phyloP scores from a whole-genome alignment of 164 flowering plant species.

The Kalanchoe fedtschenkoi region DNA sequence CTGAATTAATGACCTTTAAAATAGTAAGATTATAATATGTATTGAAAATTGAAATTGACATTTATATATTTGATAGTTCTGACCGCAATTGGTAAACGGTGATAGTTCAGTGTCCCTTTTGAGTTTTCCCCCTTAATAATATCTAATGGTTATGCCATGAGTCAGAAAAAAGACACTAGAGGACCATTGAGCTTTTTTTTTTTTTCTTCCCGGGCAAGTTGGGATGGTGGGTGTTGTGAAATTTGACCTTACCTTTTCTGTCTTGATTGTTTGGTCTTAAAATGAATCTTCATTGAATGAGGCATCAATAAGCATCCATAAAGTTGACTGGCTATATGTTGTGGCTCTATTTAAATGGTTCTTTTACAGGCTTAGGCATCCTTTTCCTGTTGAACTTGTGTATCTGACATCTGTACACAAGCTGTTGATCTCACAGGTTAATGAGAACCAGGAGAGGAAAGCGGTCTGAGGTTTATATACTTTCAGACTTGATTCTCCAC shows the following conservation, averaged over 20 bases:
- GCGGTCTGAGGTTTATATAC: conserved; percentile 56
- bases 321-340: not conserved
- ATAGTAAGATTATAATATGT: not conserved
- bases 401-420: not conserved
- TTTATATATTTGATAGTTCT: not conserved
- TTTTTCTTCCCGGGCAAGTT: conserved; percentile 24
- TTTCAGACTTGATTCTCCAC: not conserved
- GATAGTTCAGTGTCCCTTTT: too few relatives aligned
- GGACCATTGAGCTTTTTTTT: conserved; percentile 21
- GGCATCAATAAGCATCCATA: conserved; percentile 13
- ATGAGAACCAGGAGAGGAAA: conserved; percentile 50
- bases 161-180: not conserved
- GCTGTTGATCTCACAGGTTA: not conserved
- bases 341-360: not conserved
- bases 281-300: conserved; percentile 13
- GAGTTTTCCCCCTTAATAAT: too few relatives aligned
- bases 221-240: conserved; percentile 27
- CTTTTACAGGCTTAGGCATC: conserved; percentile 3
- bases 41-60: not conserved
- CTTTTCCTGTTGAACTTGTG: not conserved
- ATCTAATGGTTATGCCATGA: not conserved
- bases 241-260: conserved; percentile 21
- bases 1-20: not conserved
- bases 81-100: too few relatives aligned
- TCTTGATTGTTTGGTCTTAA: conserved; percentile 29